phyloP scores from a whole-genome alignment of 768 basidiomycete genomes.

The Xerocomellus chrysenteron region DNA sequence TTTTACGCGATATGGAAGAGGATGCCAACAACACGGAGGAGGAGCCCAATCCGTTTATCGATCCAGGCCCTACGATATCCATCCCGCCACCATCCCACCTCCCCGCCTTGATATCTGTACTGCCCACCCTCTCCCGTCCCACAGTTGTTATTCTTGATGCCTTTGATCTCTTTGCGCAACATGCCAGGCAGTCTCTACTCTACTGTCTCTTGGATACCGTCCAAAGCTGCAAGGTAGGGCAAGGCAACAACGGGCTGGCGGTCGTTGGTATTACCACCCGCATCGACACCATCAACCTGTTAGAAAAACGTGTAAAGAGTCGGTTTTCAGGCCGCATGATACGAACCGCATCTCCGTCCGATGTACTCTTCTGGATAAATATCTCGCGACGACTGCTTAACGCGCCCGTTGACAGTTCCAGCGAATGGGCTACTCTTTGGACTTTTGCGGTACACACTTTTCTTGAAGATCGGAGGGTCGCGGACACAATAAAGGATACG shows the following conservation, averaged over 20 bases:
- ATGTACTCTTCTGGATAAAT: conserved; percentile 47
- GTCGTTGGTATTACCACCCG: conserved; percentile 87
- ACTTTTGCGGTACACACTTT: conserved; percentile 53
- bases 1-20: conserved; percentile 39
- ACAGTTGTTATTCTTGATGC: conserved; percentile 84
- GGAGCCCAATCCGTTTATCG: conserved; percentile 53
- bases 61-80: conserved; percentile 33
- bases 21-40: conserved; percentile 36
- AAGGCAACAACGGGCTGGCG: conserved; percentile 65
- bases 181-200: conserved; percentile 88
- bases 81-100: conserved; percentile 70
- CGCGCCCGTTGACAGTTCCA: conserved; percentile 21
- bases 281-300: conserved; percentile 80
- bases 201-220: conserved; percentile 96
- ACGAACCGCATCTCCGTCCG: conserved; percentile 63
- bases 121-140: conserved; percentile 78
- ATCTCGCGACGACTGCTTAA: conserved; percentile 50
- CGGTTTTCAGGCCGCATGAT: conserved; percentile 93
- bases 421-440: conserved; percentile 68
- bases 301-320: conserved; percentile 97
- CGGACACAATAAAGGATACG: conserved; percentile 52
- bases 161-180: conserved; percentile 90
- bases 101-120: conserved; percentile 67
- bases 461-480: conserved; percentile 47
- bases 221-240: conserved; percentile 72